Evolutionary conservation across 2,329 filamentous ascomycete species (phyloP).

Genomic region (Didymella exigua): DNA sequence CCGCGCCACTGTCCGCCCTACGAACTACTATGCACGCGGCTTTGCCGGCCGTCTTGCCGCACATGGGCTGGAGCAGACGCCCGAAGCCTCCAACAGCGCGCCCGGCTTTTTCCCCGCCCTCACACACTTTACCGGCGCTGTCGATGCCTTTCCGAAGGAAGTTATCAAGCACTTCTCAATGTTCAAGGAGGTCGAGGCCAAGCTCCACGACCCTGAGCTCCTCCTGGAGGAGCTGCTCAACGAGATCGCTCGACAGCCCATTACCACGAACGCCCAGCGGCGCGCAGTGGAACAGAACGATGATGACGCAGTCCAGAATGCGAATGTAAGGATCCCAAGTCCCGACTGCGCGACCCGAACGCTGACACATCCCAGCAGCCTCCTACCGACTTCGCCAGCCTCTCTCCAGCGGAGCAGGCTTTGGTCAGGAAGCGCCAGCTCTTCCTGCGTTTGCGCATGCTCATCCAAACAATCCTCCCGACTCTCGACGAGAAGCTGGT

Average conservation of each 20-base stretch:
- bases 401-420: slow-evolving; percentile 47
- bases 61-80: slow-evolving; percentile 47
- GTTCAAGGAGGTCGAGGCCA: slow-evolving; percentile 96
- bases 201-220: slow-evolving; percentile 87
- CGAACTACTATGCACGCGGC: slow-evolving; percentile 59
- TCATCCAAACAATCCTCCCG: slow-evolving; percentile 82
- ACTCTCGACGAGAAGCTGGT: slow-evolving; percentile 98
- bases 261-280: slow-evolving; percentile 47
- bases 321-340: slow-evolving; percentile 48
- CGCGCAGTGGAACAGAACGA: slow-evolving; percentile 35
- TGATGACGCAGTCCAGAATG: slow-evolving; percentile 47
- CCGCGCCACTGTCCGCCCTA: slow-evolving; percentile 53
- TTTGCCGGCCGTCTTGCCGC: slow-evolving; percentile 49
- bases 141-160: slow-evolving; percentile 90
- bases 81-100: slow-evolving; percentile 43
- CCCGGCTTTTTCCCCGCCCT: slow-evolving; percentile 68
- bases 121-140: slow-evolving; percentile 84
- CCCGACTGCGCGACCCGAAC: slow-evolving; percentile 24
- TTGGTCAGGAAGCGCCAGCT: slow-evolving; percentile 72
- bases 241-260: slow-evolving; percentile 58
- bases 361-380: slow-evolving; percentile 35
- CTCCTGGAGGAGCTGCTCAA: slow-evolving; percentile 77
- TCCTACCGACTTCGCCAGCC: slow-evolving; percentile 33
- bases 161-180: slow-evolving; percentile 94
- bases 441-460: slow-evolving; percentile 77